Percentiles rank a stretch among this genome's conserved stretches.
Evolutionary conservation across 2,329 filamentous ascomycete species (phyloP).

Genomic region (Ophiostoma novo-ulmi): DNA sequence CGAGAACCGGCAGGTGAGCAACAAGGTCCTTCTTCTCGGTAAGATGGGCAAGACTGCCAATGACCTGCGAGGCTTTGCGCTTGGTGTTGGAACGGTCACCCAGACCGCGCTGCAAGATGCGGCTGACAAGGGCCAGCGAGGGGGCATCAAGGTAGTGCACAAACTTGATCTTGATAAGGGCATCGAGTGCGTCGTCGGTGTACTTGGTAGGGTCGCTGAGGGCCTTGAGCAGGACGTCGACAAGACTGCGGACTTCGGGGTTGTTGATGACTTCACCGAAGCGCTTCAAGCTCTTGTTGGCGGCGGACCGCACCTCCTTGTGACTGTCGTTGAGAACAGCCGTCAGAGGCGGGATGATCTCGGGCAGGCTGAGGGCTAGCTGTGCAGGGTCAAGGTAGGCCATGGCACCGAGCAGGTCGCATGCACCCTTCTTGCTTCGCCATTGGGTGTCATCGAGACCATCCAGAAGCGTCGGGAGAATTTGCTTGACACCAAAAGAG

Average conservation of each 20-base stretch:
- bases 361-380: constrained; percentile 82
- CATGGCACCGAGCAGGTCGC: constrained; percentile 95
- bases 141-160: constrained; percentile 97
- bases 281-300: constrained; percentile 92
- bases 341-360: constrained; percentile 94
- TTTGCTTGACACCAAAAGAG: constrained; percentile 92
- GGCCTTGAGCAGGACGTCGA: constrained; percentile 87
- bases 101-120: constrained; percentile 89
- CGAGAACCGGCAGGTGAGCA: constrained; percentile 83
- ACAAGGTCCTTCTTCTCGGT: constrained; percentile 94
- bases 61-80: constrained; percentile 93
- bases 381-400: constrained; percentile 96
- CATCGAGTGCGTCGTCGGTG: constrained; percentile 88
- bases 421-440: constrained; percentile 97
- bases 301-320: constrained; percentile 88
- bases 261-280: constrained; percentile 99
- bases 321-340: constrained; percentile 94
- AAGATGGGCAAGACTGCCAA: constrained; percentile 92
- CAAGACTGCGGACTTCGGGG: constrained; percentile 89
- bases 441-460: constrained; percentile 93
- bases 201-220: constrained; percentile 96
- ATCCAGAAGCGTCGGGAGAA: constrained; percentile 83
- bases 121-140: constrained; percentile 87
- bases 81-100: constrained; percentile 91
- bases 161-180: constrained; percentile 96